Base-by-base conservation (phyloP, 441 rosid species). In the Macaranga tanarius region DNA sequence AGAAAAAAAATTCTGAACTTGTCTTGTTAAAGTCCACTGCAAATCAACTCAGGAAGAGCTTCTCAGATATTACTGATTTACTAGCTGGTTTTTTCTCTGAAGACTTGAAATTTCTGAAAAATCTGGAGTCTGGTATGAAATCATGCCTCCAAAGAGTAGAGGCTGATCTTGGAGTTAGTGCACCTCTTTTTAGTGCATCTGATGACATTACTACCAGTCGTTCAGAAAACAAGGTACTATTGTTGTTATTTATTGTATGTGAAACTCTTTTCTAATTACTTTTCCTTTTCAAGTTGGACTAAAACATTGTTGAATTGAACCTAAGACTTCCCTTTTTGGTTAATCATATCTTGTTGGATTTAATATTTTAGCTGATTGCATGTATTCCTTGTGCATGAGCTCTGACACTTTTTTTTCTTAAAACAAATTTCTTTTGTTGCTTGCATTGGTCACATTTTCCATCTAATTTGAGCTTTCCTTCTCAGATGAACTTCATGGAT, bases 101-200 rank as follows among this genome's bases (percentile, higher is more conserved):
- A 84, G 93, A 94, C 77, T 74, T 82, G 78, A 89, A 86, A 79
- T 86, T 88, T 79, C 82, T 92, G 84, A 86, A 80, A 78, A 83
- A 86, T 81, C 80, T 96, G 76, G 90, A 87, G 82, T 82, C 73
- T 72, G 79, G 79, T 58, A 77, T 91, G 77, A 86, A 80, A 58
- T 87, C 84, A 78, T 84, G 80, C 79, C 77, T 87, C 44, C 83
- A 85, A 78, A 83, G 76, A 78, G 73, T 72, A 58, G 89, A 77
- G 62, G 61, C 80, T 63, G 50, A 82, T 75, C 72, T 59, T 67
- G 62, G 78, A 71, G 79, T 80, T 82, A 82, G 62, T 66, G 74
- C 64, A 75, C 85, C 90, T 70, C 75, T 34, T 70, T 73, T 71
- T 67, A 73, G 68, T 70, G 70, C 59, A 57, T 70, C 67, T 68